These are phyloP conservation scores for Pelargonium australe DNA, from an alignment of 441 rosid genomes.

Conservation along the genomic window DNA sequence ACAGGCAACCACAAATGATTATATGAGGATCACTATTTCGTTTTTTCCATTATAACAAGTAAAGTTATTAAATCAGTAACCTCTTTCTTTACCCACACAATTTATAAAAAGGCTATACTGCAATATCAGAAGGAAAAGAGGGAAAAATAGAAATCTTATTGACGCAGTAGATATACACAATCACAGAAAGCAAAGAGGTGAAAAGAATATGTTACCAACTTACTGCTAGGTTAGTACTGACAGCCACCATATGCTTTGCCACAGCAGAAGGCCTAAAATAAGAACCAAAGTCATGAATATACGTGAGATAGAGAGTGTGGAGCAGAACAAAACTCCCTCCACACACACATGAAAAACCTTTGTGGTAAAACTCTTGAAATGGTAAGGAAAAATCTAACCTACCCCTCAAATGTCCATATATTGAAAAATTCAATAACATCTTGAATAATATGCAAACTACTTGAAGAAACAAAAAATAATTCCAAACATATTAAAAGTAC, in stretches of 20 bases:
- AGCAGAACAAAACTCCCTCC: neutral
- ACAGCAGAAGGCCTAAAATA: constrained; percentile 74
- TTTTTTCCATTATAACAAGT: neutral
- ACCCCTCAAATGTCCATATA: neutral
- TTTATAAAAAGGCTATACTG: neutral
- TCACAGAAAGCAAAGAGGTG: neutral
- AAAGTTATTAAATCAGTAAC: neutral
- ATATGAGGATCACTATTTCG: neutral
- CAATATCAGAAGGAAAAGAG: too few species aligned
- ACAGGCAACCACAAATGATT: neutral
- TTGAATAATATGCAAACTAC: constrained; percentile 1
- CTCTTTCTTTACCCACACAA: neutral
- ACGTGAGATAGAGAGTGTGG: neutral
- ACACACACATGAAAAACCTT: neutral
- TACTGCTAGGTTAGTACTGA: constrained; percentile 90
- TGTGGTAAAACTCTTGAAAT: neutral
- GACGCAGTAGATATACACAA: neutral
- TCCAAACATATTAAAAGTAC: neutral
- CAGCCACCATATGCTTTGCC: constrained; percentile 98
- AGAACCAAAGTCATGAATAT: constrained; percentile 16
- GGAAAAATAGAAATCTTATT: neutral
- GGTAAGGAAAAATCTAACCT: neutral
- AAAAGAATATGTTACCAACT: constrained; percentile 5
- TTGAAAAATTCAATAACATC: neutral
- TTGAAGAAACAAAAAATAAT: neutral